A percentile compares a stretch with the other conserved stretches of the same genome.
Evolutionary conservation across 768 basidiomycete species (phyloP).

Genomic region (Dacryopinax spathularia): DNA sequence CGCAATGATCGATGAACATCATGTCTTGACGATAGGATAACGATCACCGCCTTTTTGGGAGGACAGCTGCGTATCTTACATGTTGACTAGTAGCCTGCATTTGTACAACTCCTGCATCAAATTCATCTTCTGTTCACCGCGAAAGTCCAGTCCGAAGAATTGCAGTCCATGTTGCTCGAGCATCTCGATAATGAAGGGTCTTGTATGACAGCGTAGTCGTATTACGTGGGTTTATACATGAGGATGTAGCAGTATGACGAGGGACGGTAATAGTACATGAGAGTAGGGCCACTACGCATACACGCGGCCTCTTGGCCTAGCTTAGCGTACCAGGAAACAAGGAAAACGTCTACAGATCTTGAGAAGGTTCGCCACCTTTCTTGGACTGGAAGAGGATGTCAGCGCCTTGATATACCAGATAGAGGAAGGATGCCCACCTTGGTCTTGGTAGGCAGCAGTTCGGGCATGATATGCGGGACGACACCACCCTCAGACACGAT

Average conservation of each 20-base stretch:
- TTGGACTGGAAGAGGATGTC: not conserved
- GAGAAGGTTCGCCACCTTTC: not conserved
- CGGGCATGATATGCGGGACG: slow-evolving; percentile 65
- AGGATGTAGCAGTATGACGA: no score
- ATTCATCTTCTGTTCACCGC: not conserved
- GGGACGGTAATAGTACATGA: not conserved
- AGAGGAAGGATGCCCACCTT: no score
- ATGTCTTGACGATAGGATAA: not conserved
- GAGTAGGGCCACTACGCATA: not conserved
- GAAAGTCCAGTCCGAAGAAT: no score
- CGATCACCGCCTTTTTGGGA: not conserved
- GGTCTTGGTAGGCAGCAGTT: slow-evolving; percentile 40
- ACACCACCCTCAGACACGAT: slow-evolving; percentile 88
- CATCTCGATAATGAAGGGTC: no score
- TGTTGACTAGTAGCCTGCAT: not conserved
- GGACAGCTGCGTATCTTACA: not conserved
- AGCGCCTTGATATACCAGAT: no score
- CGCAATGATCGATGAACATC: slow-evolving; percentile 1
- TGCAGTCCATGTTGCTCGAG: no score
- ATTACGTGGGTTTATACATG: not conserved
- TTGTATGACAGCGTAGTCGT: not conserved
- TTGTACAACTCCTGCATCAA: not conserved
- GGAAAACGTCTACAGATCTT: not conserved
- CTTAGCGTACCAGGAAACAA: not conserved
- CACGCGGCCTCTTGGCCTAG: not conserved